Conservation (phyloP, 1,284 basidiomycete species). For the Austroboletus novae-zelandiae region DNA sequence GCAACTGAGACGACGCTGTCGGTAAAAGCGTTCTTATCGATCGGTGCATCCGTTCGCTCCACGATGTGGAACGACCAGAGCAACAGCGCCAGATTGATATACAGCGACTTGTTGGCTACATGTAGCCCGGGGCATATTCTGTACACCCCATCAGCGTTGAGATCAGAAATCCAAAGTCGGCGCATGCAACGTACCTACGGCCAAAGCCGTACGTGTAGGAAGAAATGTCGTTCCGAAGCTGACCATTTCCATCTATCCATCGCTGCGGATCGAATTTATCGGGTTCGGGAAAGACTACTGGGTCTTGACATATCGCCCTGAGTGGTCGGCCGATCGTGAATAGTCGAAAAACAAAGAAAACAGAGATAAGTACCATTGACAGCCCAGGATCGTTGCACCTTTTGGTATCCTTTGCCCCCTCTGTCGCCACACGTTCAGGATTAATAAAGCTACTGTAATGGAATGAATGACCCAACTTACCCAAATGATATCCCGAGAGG, state of each 20-base stretch:
- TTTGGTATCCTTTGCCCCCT: conserved; percentile 56
- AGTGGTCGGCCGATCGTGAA: neutral
- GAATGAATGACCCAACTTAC: conserved; percentile 30
- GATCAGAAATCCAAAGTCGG: neutral
- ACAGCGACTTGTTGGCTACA: conserved; percentile 22
- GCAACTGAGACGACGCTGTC: conserved; percentile 11
- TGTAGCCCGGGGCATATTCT: conserved; percentile 24
- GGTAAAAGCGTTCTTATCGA: conserved; percentile 5
- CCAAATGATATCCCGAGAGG: conserved; percentile 60
- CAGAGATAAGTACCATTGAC: conserved; percentile 23
- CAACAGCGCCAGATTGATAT: conserved; percentile 19
- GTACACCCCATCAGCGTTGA: neutral
- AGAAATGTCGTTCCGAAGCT: conserved; percentile 47
- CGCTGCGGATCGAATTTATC: conserved; percentile 57
- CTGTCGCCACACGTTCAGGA: conserved; percentile 26
- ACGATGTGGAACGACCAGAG: conserved; percentile 24
- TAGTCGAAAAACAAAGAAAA: neutral
- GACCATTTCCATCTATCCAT: conserved; percentile 52
- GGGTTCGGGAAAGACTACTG: conserved; percentile 54
- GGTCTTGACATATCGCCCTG: conserved; percentile 54
- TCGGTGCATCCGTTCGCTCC: conserved; percentile 11
- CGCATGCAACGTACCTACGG: conserved; percentile 38
- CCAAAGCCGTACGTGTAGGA: conserved; percentile 61
- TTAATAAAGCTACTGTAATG: neutral
- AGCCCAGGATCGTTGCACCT: conserved; percentile 56